A percentile compares a stretch with the other conserved stretches of the same genome.
Conservation (phyloP, 257 asterid genomes). For the Solanum sitiens region DNA sequence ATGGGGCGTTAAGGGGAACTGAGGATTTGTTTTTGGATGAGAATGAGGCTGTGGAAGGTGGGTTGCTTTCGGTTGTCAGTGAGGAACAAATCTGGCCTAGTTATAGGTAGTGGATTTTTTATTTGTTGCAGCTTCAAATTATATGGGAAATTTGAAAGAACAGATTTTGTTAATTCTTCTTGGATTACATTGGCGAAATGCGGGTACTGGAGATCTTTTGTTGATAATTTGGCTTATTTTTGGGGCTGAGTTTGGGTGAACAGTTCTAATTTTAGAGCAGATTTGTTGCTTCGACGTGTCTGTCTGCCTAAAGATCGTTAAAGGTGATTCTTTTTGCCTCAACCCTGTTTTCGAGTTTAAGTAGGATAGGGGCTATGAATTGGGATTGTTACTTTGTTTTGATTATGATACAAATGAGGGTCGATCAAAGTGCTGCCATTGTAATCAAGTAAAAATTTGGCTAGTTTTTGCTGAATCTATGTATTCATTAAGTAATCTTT, state of each 20-base stretch:
- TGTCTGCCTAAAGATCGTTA: not conserved
- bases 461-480: not conserved
- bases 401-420: not conserved
- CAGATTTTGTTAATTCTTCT: not conserved
- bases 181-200: not conserved
- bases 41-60: slow-evolving; percentile 59
- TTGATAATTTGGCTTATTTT: not conserved
- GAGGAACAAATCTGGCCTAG: slow-evolving; percentile 7
- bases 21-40: slow-evolving; percentile 82
- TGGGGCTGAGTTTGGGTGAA: not conserved
- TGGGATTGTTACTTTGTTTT: not conserved
- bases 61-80: slow-evolving; percentile 66
- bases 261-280: not conserved
- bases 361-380: not conserved
- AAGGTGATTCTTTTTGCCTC: not conserved
- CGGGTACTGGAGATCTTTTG: not conserved
- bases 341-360: not conserved
- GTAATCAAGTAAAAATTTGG: not conserved
- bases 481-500: not conserved
- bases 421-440: not conserved
- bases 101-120: not conserved
- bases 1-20: slow-evolving; percentile 49
- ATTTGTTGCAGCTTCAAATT: not conserved
- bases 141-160: not conserved
- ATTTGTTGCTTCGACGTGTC: not conserved